A percentile compares a stretch with the other conserved stretches of the same genome.
phyloP scores from a whole-genome alignment of 805 yeast species.

The Cyberlindnera euphorbiae region DNA sequence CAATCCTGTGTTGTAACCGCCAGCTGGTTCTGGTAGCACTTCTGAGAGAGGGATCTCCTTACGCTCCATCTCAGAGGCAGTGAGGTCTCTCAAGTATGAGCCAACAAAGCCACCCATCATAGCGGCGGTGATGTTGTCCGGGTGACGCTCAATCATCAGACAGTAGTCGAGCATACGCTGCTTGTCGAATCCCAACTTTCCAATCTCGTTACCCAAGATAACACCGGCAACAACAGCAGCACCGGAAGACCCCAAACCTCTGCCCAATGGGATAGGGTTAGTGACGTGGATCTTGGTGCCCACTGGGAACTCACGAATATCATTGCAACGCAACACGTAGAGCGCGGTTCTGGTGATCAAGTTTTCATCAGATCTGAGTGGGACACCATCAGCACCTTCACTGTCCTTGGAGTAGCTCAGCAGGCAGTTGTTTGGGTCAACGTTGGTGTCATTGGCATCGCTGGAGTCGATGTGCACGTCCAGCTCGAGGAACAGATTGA shows the following conservation, averaged over 20 bases:
- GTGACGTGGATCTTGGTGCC: constrained; percentile 78
- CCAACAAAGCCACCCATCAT: constrained; percentile 99
- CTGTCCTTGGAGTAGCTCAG: constrained; percentile 63
- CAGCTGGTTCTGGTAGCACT: constrained; percentile 74
- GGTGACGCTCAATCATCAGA: constrained; percentile 96
- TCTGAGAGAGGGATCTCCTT: constrained; percentile 82
- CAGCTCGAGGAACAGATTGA: constrained; percentile 67
- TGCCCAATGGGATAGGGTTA: constrained; percentile 93
- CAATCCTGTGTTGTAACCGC: constrained; percentile 62
- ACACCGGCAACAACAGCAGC: constrained; percentile 99
- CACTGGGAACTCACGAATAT: constrained; percentile 66
- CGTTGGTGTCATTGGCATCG: constrained; percentile 39
- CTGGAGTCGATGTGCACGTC: constrained; percentile 59
- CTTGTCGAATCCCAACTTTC: constrained; percentile 65
- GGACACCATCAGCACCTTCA: constrained; percentile 79
- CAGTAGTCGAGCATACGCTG: constrained; percentile 89
- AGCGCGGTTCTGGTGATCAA: constrained; percentile 90
- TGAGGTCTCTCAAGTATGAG: constrained; percentile 79
- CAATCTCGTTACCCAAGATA: constrained; percentile 81
- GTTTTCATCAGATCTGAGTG: constrained; percentile 71
- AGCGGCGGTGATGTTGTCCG: constrained; percentile 97
- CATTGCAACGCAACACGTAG: constrained; percentile 83
- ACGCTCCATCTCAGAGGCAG: constrained; percentile 63
- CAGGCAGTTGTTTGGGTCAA: constrained; percentile 64
- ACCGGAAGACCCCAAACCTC: constrained; percentile 96